These are phyloP conservation scores for Fusarium armeniacum DNA, from an alignment of 2,329 filamentous ascomycete species.

Conservation along the genomic window DNA sequence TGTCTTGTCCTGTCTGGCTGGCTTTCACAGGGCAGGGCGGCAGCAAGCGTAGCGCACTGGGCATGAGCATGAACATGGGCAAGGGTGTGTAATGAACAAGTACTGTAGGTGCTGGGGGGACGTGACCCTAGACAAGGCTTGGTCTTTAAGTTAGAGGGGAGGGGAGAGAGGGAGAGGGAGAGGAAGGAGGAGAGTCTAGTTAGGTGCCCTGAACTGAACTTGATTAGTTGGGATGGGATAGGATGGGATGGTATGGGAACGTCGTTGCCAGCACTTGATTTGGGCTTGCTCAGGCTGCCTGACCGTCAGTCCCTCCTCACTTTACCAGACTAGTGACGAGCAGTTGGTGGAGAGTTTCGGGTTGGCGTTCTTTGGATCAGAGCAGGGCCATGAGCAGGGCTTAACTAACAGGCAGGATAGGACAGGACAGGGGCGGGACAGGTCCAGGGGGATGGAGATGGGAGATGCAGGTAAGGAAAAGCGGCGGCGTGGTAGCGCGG, in stretches of 20 bases:
- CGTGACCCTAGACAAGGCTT: conserved; percentile 33
- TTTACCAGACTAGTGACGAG: conserved; percentile 34
- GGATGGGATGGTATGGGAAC: conserved; percentile 2
- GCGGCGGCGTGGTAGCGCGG: conserved; percentile 38
- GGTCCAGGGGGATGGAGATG: conserved; percentile 20
- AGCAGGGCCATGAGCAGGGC: conserved; percentile 45
- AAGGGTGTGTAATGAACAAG: conserved; percentile 34
- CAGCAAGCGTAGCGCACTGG: conserved; percentile 28
- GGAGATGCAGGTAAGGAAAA: conserved; percentile 50
- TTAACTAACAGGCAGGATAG: conserved; percentile 36
- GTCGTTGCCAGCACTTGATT: conserved; percentile 9
- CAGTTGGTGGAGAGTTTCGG: conserved; percentile 47
- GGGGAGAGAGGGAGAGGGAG: background rate
- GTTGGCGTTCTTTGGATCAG: conserved; percentile 50
- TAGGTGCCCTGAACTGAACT: conserved; percentile 32
- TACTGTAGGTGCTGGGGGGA: conserved; percentile 15
- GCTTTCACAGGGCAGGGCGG: conserved; percentile 30
- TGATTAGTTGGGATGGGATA: background rate
- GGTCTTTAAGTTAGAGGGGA: conserved; percentile 23
- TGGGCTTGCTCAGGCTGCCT: conserved; percentile 27
- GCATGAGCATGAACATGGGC: conserved; percentile 16
- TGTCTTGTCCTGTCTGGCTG: conserved; percentile 25
- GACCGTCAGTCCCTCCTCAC: conserved; percentile 39
- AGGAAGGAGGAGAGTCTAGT: background rate
- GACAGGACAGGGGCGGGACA: conserved; percentile 14